phyloP scores from a whole-genome alignment of 164 flowering plant species.

The Saururus chinensis region DNA sequence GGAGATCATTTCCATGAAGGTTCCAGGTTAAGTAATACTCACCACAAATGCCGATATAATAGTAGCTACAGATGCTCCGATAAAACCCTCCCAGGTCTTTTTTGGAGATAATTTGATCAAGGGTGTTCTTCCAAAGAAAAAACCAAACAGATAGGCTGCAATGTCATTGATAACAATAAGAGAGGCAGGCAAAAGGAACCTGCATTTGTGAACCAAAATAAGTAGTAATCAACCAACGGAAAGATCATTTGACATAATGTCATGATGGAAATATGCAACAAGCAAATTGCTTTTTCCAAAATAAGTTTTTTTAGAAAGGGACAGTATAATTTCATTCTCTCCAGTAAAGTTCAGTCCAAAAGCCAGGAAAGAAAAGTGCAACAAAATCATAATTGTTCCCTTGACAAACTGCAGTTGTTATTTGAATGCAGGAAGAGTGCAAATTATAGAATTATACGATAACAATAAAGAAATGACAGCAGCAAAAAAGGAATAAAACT shows the following conservation, averaged over 20 bases:
- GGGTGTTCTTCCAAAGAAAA: conserved; percentile 94
- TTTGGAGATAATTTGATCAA: conserved; percentile 92
- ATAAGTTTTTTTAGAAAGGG: too few relatives aligned
- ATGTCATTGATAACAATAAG: conserved; percentile 93
- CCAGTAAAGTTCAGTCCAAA: too few relatives aligned
- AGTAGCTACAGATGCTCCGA: conserved; percentile 87
- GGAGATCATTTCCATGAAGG: background rate
- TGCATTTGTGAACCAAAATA: conserved; percentile 18
- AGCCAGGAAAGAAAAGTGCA: background rate
- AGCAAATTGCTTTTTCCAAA: too few relatives aligned
- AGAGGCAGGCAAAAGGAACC: conserved; percentile 99
- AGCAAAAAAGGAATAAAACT: background rate
- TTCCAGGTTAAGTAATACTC: background rate
- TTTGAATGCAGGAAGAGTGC: background rate
- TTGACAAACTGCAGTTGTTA: background rate
- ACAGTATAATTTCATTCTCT: too few relatives aligned
- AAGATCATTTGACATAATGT: background rate
- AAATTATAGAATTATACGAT: too few relatives aligned
- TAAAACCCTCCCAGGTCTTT: conserved; percentile 99
- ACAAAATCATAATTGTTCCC: background rate
- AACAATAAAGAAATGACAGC: background rate
- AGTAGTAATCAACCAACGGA: background rate
- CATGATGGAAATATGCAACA: background rate
- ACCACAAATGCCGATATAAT: conserved; percentile 86
- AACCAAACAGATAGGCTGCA: conserved; percentile 90